Conservation (phyloP, 257 asterid species). For the Sherardia arvensis region DNA sequence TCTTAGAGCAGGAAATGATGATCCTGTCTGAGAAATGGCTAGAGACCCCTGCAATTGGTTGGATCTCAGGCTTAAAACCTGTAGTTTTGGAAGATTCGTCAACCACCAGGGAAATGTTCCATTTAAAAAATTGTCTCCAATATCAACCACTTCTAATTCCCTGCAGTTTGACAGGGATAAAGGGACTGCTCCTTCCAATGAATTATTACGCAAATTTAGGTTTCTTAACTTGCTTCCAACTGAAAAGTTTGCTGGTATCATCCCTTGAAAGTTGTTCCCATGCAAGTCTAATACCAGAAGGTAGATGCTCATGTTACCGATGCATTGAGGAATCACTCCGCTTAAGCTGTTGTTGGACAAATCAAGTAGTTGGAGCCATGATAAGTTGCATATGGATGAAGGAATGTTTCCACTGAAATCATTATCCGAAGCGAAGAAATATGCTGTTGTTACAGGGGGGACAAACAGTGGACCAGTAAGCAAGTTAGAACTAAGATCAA, state of each 20-base stretch:
- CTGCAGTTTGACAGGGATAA: slow-evolving; percentile 18
- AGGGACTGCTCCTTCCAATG: slow-evolving; percentile 22
- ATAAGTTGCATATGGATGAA: background rate
- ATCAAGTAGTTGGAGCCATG: background rate
- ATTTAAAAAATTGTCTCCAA: slow-evolving; percentile 18
- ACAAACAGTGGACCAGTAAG: background rate
- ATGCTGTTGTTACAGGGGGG: background rate
- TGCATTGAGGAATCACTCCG: slow-evolving; percentile 13
- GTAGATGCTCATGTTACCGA: background rate
- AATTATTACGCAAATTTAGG: slow-evolving; percentile 18
- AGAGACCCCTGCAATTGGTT: slow-evolving; percentile 13
- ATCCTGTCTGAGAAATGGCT: background rate
- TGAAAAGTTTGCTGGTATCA: slow-evolving; percentile 15
- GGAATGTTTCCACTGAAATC: slow-evolving; percentile 16
- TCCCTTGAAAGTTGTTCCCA: slow-evolving; percentile 11
- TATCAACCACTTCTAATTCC: slow-evolving; percentile 21
- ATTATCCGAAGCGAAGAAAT: slow-evolving; percentile 12
- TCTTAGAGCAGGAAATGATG: slow-evolving; percentile 14
- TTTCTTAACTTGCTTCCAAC: slow-evolving; percentile 13
- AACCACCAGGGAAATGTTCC: slow-evolving; percentile 24
- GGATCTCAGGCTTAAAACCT: slow-evolving; percentile 23
- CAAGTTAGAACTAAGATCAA: slow-evolving; percentile 10
- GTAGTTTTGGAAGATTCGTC: slow-evolving; percentile 17
- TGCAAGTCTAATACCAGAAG: slow-evolving; percentile 13
- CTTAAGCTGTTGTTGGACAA: slow-evolving; percentile 13